A percentile compares a stretch with the other conserved stretches of the same genome.
These are phyloP conservation scores for Heterobasidion annosum DNA, from an alignment of 1,284 basidiomycete genomes.

Conservation along the genomic window DNA sequence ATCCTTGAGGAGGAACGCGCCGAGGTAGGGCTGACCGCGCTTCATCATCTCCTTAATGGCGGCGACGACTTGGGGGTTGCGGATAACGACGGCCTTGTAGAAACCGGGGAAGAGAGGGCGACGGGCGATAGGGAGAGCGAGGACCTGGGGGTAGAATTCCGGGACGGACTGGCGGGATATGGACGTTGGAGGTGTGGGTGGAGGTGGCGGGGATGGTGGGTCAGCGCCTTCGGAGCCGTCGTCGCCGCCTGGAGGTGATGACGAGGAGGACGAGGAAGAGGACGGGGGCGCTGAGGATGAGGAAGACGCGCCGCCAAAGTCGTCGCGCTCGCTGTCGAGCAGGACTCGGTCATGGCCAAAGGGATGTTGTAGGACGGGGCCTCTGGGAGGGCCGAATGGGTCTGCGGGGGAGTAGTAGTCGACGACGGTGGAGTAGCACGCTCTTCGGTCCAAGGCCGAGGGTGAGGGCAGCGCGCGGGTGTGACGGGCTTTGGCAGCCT, in stretches of 20 bases:
- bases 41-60: constrained; percentile 97
- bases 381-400: neutral
- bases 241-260: constrained; percentile 2
- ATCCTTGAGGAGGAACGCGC: constrained; percentile 96
- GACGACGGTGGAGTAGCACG: constrained; percentile 6
- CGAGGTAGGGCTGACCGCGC: constrained; percentile 95
- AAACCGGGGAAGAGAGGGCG: constrained; percentile 96
- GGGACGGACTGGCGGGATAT: constrained; percentile 81
- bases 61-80: constrained; percentile 85
- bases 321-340: constrained; percentile 14
- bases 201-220: constrained; percentile 16
- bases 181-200: constrained; percentile 35
- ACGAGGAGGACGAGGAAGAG: constrained; percentile 14
- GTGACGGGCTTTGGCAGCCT: neutral
- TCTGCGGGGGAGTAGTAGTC: neutral
- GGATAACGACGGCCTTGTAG: constrained; percentile 94
- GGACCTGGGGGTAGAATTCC: constrained; percentile 87
- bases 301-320: constrained; percentile 8
- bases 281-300: constrained; percentile 15
- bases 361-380: constrained; percentile 11
- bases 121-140: constrained; percentile 93
- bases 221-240: constrained; percentile 18
- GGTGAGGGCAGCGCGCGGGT: neutral
- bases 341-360: constrained; percentile 9
- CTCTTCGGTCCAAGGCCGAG: neutral